Evolutionary conservation across 2,329 filamentous ascomycete genomes (phyloP), one percentile per base, ranked within the genome.

Genomic region (Fusarium temperatum): DNA sequence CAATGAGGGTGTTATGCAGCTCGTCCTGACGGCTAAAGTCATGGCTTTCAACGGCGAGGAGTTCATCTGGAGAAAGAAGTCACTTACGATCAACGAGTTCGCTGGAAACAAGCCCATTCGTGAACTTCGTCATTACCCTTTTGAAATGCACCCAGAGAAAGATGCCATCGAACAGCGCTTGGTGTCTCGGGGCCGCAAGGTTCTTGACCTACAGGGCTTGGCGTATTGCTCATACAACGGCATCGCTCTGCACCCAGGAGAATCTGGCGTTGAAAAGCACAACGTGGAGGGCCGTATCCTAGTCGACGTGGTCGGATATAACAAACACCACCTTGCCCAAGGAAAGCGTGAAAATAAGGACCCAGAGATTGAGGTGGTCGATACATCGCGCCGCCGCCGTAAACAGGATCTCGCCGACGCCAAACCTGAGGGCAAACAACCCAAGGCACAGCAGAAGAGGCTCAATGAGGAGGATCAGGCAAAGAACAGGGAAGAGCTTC

Each of bases 201-300:
- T 82, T 7, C 79, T 87, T 30, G 83, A 84, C 39, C 81, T 83
- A 30, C 85, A 86, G 59, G 82, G 82, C 6, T 74, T 87, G 35
- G 74, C 76, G 4, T 85, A 87, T 68, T 80, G 80, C 73, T 80
- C 79, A 48, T 86, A 86, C 77, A 81, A 77, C 35, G 85, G 84
- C 44, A 79, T 86, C 5, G 85, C 82, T 17, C 59, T 85, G 10
- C 68, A 79, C 42, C 68, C 68, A 1, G 74, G 63, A 24, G 71
- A 53, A 6, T 8, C 20, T 22, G 51, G 63, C 6, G 42, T 74
- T 15, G 72, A 78, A 58, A 81, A 79, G 61, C 80, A 83, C 74
- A 82, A 84, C 26, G 83, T 85, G 32, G 81, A 86, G 54, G 80
- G 84, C 4, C 76, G 82, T 42, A 78, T 85, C 32, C 78, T 86